These are phyloP conservation scores for Marasmius tenuissimus DNA, from an alignment of 1,284 basidiomycete genomes.

Conservation along the genomic window DNA sequence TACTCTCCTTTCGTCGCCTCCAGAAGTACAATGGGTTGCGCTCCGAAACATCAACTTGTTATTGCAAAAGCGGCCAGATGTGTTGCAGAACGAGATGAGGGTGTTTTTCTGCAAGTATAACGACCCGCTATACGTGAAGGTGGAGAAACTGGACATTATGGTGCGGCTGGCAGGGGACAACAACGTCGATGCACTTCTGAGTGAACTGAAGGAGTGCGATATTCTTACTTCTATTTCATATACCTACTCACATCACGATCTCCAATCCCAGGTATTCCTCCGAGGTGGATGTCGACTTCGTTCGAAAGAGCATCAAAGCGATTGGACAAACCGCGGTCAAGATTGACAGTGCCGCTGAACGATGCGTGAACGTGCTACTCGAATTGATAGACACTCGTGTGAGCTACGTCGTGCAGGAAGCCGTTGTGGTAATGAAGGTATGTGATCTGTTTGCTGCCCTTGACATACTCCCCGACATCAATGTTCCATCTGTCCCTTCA, in stretches of 20 bases:
- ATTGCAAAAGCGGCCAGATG: conserved; percentile 88
- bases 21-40: conserved; percentile 95
- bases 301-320: conserved; percentile 90
- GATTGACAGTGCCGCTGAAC: conserved; percentile 89
- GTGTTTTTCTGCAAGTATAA: conserved; percentile 99
- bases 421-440: conserved; percentile 97
- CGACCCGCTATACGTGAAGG: conserved; percentile 97
- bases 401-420: conserved; percentile 97
- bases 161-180: conserved; percentile 88
- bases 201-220: conserved; percentile 90
- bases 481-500: neutral
- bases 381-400: conserved; percentile 92
- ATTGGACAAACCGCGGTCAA: conserved; percentile 97
- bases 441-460: conserved; percentile 7
- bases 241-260: neutral
- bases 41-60: conserved; percentile 96
- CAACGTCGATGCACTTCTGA: conserved; percentile 92
- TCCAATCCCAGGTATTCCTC: conserved; percentile 75
- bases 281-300: conserved; percentile 98
- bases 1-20: conserved; percentile 74
- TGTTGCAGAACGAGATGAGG: conserved; percentile 93
- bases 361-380: conserved; percentile 92
- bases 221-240: conserved; percentile 11
- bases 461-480: neutral
- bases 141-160: conserved; percentile 99